phyloP scores from a whole-genome alignment of 768 basidiomycete species.

The Lactarius tabidus region DNA sequence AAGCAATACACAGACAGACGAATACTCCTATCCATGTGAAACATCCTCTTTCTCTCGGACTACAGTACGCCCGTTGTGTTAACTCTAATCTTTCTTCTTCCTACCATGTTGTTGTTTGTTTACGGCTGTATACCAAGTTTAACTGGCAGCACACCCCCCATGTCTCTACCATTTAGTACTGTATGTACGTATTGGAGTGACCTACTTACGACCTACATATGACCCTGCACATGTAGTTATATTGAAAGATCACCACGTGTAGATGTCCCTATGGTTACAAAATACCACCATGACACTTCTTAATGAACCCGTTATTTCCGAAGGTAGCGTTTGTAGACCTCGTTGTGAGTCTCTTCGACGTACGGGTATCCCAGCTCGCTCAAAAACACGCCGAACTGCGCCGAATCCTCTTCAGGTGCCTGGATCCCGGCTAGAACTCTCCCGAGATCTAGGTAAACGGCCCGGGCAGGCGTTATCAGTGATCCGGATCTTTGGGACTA shows the following conservation, averaged over 20 bases:
- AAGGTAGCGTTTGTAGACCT: conserved; percentile 75
- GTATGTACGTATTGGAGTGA: background rate
- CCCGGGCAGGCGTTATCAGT: background rate
- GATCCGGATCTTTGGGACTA: background rate
- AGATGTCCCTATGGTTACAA: background rate
- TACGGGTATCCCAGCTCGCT: conserved; percentile 77
- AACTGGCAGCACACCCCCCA: background rate
- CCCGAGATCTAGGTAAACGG: conserved; percentile 62
- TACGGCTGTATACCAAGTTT: background rate
- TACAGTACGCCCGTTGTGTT: background rate
- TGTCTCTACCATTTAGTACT: background rate
- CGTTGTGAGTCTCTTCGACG: conserved; percentile 91
- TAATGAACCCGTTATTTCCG: conserved; percentile 32
- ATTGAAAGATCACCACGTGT: background rate
- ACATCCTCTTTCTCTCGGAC: too few relatives aligned
- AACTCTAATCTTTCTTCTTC: background rate
- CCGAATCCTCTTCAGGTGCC: conserved; percentile 66
- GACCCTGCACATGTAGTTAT: background rate
- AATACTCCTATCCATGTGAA: too few relatives aligned
- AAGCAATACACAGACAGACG: too few relatives aligned
- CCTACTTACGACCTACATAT: background rate
- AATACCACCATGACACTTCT: background rate
- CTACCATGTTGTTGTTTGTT: background rate
- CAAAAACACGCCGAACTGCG: conserved; percentile 71
- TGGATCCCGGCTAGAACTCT: conserved; percentile 93